These are phyloP conservation scores for Lizanozyma gosingica DNA, from an alignment of 1,139 yeast species.

Conservation along the genomic window DNA sequence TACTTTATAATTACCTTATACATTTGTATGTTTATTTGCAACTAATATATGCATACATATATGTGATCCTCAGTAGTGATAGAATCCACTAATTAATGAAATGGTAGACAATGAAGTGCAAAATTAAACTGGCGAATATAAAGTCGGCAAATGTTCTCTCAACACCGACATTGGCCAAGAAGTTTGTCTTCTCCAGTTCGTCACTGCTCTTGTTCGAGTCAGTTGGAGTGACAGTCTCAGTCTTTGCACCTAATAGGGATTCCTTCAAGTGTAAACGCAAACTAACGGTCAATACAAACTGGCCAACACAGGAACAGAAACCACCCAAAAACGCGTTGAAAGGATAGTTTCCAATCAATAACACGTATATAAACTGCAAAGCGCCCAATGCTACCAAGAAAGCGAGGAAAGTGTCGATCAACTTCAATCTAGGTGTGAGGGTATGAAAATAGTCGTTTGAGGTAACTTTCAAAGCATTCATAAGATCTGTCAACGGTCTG, in stretches of 20 bases:
- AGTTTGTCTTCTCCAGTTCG: not conserved
- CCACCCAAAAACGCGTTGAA: conserved; percentile 96
- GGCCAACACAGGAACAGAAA: conserved; percentile 87
- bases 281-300: conserved; percentile 78
- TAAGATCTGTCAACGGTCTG: conserved; percentile 29
- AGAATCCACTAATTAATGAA: conserved; percentile 58
- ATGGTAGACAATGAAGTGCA: conserved; percentile 85
- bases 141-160: conserved; percentile 81
- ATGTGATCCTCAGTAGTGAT: too few relatives aligned
- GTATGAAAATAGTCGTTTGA: conserved; percentile 34
- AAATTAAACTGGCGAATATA: conserved; percentile 74
- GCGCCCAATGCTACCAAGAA: conserved; percentile 70
- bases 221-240: not conserved
- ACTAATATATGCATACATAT: too few relatives aligned
- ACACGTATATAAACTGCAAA: conserved; percentile 69
- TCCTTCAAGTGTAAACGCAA: conserved; percentile 59
- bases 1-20: too few relatives aligned
- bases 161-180: not conserved
- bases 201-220: conserved; percentile 11
- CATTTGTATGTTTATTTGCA: too few relatives aligned
- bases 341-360: conserved; percentile 82
- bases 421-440: conserved; percentile 42
- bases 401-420: conserved; percentile 70
- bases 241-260: not conserved
- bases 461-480: conserved; percentile 40